phyloP scores from a whole-genome alignment of 2,329 filamentous ascomycete species.

The Biscogniauxia sp. region DNA sequence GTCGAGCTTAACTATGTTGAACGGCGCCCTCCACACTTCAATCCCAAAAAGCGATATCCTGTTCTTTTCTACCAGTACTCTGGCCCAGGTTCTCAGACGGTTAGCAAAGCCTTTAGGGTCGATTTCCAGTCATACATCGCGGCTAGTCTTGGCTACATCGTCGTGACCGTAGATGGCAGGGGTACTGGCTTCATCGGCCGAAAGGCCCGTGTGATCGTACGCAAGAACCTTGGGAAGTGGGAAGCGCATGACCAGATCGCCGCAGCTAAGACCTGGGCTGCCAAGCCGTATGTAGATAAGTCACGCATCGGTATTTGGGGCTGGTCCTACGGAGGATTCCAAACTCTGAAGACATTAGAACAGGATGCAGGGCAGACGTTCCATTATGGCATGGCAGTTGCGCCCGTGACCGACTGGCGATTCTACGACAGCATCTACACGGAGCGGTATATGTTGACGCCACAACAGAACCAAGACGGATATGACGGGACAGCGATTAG shows the following conservation, averaged over 20 bases:
- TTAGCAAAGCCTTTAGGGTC: constrained; percentile 75
- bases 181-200: constrained; percentile 91
- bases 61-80: constrained; percentile 95
- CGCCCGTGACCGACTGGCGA: constrained; percentile 96
- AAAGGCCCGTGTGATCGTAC: constrained; percentile 75
- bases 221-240: constrained; percentile 78
- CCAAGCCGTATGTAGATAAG: constrained; percentile 78
- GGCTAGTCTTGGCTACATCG: constrained; percentile 82
- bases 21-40: constrained; percentile 85
- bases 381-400: constrained; percentile 96
- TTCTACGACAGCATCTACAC: constrained; percentile 95
- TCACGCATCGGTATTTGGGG: constrained; percentile 91
- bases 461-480: constrained; percentile 74
- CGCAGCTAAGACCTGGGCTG: constrained; percentile 79
- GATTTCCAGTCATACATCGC: constrained; percentile 92
- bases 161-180: constrained; percentile 90
- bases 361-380: constrained; percentile 86
- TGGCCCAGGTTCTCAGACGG: constrained; percentile 87
- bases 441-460: constrained; percentile 95
- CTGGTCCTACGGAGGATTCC: constrained; percentile 96
- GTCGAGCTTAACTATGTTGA: constrained; percentile 73
- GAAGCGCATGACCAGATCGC: constrained; percentile 91
- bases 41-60: constrained; percentile 79
- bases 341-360: constrained; percentile 92
- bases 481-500: constrained; percentile 74